Conservation (phyloP, 2,329 filamentous ascomycete genomes). For the Sordariomycetes sp. region DNA sequence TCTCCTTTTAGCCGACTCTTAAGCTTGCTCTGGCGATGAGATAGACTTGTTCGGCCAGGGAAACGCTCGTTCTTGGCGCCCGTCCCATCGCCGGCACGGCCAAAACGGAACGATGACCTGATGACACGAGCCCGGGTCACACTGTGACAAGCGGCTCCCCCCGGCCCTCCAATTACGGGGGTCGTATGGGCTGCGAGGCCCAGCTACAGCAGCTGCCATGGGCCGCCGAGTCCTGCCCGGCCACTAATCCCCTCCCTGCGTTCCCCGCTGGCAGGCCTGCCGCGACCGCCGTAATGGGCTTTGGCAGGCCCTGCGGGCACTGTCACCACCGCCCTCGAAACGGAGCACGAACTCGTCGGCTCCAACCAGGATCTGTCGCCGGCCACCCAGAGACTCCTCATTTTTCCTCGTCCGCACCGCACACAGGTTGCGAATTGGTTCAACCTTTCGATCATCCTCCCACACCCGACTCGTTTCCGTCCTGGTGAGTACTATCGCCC, state of each 20-base stretch:
- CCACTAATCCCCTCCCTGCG: not conserved
- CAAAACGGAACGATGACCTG: constrained; percentile 6
- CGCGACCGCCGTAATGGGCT: not conserved
- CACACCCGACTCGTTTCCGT: constrained; percentile 18
- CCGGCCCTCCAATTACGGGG: not conserved
- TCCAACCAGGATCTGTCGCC: not conserved
- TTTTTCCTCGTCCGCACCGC: constrained; percentile 6
- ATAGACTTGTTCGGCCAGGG: not conserved
- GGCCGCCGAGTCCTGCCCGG: not conserved
- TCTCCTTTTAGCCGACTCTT: not conserved
- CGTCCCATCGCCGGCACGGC: not conserved
- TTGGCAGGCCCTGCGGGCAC: not conserved
- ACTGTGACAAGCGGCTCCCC: constrained; percentile 1
- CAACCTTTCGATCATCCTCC: constrained; percentile 13
- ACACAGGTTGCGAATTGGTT: constrained; percentile 16
- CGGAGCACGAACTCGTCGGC: constrained; percentile 1
- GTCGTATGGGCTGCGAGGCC: not conserved
- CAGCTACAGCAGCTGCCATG: not conserved
- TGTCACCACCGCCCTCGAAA: not conserved
- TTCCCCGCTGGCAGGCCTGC: not conserved
- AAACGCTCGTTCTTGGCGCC: not conserved
- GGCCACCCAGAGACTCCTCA: constrained; percentile 3
- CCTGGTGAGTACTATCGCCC: constrained; percentile 25
- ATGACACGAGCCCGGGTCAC: not conserved
- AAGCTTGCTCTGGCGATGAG: not conserved